Conservation (phyloP, 2,329 filamentous ascomycete species). For the Apiospora marii region DNA sequence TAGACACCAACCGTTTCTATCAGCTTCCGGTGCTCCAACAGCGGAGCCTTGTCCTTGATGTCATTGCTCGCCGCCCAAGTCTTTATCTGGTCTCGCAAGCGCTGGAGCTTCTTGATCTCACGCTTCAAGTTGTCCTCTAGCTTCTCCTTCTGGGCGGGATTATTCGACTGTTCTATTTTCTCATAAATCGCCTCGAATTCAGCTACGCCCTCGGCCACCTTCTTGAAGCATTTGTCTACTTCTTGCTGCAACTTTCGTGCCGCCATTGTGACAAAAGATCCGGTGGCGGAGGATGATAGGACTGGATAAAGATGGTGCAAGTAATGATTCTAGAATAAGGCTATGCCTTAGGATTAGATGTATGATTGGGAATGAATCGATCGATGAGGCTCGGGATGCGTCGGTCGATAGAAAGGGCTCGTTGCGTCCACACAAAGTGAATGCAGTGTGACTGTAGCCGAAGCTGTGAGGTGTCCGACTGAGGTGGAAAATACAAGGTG, state of each 20-base stretch:
- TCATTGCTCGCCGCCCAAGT: slow-evolving; percentile 98
- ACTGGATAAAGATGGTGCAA: not conserved
- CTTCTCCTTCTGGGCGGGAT: slow-evolving; percentile 96
- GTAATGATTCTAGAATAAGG: slow-evolving; percentile 1
- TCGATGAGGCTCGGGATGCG: slow-evolving; percentile 9
- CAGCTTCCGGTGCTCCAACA: slow-evolving; percentile 91
- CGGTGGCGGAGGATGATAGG: slow-evolving; percentile 23
- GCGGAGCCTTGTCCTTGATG: slow-evolving; percentile 98
- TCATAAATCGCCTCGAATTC: slow-evolving; percentile 97
- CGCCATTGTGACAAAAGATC: slow-evolving; percentile 71
- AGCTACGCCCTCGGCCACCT: slow-evolving; percentile 89
- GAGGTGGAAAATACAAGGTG: slow-evolving; percentile 11
- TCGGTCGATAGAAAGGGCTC: slow-evolving; percentile 9
- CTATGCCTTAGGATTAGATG: slow-evolving; percentile 13
- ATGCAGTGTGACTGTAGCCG: not conserved
- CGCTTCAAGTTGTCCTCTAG: slow-evolving; percentile 97
- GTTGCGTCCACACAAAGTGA: slow-evolving; percentile 10
- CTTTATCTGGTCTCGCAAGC: slow-evolving; percentile 98
- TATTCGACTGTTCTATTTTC: slow-evolving; percentile 93
- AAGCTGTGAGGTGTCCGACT: not conserved
- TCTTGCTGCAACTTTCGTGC: slow-evolving; percentile 96
- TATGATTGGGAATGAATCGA: not conserved
- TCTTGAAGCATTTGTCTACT: slow-evolving; percentile 99
- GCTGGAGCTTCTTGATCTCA: slow-evolving; percentile 99
- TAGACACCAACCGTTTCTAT: slow-evolving; percentile 86